Percentiles rank a stretch among this genome's conserved stretches.
These are phyloP conservation scores for Diddensiella caesifluorescens DNA, from an alignment of 805 yeast species.

Conservation along the genomic window DNA sequence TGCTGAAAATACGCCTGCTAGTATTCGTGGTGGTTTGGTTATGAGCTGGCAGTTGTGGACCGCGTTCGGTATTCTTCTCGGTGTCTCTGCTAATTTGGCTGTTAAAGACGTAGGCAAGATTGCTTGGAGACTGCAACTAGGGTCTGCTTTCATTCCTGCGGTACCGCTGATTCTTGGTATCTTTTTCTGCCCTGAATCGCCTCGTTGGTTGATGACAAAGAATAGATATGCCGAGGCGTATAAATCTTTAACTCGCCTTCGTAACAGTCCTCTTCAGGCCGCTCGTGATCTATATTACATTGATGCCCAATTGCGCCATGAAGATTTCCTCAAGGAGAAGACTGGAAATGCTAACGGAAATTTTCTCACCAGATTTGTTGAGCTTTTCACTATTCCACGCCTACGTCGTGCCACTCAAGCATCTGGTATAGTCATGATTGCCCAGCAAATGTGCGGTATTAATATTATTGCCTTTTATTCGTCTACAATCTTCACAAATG, in stretches of 20 bases:
- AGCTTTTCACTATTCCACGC: conserved; percentile 62
- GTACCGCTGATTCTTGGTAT: conserved; percentile 53
- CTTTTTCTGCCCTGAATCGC: conserved; percentile 51
- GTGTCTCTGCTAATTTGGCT: conserved; percentile 68
- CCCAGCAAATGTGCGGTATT: conserved; percentile 88
- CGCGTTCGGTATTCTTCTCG: conserved; percentile 59
- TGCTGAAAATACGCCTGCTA: conserved; percentile 66
- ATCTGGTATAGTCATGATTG: conserved; percentile 75
- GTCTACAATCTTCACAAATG: conserved; percentile 62
- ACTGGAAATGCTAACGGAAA: conserved; percentile 60
- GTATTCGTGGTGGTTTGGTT: conserved; percentile 60
- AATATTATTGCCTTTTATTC: conserved; percentile 84
- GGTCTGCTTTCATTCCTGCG: conserved; percentile 55
- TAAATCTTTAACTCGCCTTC: conserved; percentile 41
- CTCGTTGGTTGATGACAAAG: conserved; percentile 59
- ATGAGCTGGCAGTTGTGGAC: conserved; percentile 60
- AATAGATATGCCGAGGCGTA: conserved; percentile 45
- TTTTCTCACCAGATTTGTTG: conserved; percentile 53
- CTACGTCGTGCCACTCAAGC: conserved; percentile 78
- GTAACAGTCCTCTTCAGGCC: conserved; percentile 43
- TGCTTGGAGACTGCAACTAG: conserved; percentile 70
- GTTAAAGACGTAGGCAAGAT: conserved; percentile 42
- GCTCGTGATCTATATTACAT: conserved; percentile 43
- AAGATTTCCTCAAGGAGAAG: conserved; percentile 23
- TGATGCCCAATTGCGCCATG: conserved; percentile 43